Base-by-base conservation (phyloP, 805 yeast genomes). In the Yamadazyma sp. region DNA sequence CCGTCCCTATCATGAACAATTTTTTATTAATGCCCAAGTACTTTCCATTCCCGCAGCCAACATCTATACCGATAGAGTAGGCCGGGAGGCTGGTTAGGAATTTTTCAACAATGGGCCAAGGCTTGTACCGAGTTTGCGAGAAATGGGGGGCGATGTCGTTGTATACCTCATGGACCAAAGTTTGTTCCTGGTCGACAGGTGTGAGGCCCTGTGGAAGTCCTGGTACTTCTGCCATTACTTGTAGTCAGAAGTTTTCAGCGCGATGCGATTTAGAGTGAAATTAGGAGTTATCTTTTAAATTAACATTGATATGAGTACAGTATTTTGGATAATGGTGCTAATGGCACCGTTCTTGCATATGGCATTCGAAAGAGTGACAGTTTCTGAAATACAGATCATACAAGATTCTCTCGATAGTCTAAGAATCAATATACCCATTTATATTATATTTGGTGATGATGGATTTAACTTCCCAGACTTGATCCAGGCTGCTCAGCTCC, bases 41-140 rank as follows among this genome's bases (percentile, higher is more conserved):
- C 55, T 93, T 93, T 2, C 99, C 99, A 57, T 93, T 93, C 3
- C 99, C 99, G 59, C 98, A 91, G 0, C 99, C 99, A 14, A 91
- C 87, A 62, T 93, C 99, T 19, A 89, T 70, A 1, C 99, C 99
- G 0, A 91, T 45, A 1, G 82, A 63, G 28, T 87, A 83, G 5
- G 64, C 62, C 0, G 55, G 42, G 49, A 77, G 75, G 1, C 59
- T 48, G 8, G 49, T 54, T 30, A 93, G 61, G 54, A 84, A 93
- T 42, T 71, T 59, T 35, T 85, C 86, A 17, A 93, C 99, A 14
- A 89, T 80, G 6, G 98, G 98, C 99, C 99, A 93, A 18, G 98
- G 97, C 66, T 85, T 91, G 63, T 90, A 93, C 32, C 99, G 62
- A 0, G 99, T 93, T 49, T 83, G 83, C 2, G 98, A 90, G 59